Evolutionary conservation across 352 stramenopile genomes (phyloP).

Genomic region (Hyaloperonospora brassicae): DNA sequence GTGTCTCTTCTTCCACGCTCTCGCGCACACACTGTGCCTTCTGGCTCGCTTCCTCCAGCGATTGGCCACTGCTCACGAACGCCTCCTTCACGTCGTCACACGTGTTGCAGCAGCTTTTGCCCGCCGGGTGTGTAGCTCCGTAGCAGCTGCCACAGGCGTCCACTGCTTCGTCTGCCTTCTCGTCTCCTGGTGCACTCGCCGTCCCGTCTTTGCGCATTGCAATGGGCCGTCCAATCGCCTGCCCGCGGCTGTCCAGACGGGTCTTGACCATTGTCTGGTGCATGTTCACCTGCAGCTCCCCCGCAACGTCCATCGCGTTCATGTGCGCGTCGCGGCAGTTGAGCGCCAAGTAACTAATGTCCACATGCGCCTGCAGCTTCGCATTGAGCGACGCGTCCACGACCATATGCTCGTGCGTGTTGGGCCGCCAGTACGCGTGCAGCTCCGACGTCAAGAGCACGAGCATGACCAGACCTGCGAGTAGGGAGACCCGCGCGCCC

Average conservation of each 20-base stretch:
- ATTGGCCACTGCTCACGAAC: slow-evolving; percentile 63
- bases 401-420: slow-evolving; percentile 90
- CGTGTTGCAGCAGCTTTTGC: slow-evolving; percentile 74
- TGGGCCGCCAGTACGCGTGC: slow-evolving; percentile 61
- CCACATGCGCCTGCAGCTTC: slow-evolving; percentile 94
- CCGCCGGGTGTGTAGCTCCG: slow-evolving; percentile 81
- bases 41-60: slow-evolving; percentile 64
- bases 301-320: slow-evolving; percentile 97
- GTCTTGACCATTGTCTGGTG: slow-evolving; percentile 93
- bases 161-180: slow-evolving; percentile 43
- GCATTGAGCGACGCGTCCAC: slow-evolving; percentile 94
- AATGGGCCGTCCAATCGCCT: slow-evolving; percentile 51
- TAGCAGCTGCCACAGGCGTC: too few relatives aligned
- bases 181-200: too few relatives aligned
- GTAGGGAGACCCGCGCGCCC: slow-evolving; percentile 52
- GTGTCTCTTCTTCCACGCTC: slow-evolving; percentile 47
- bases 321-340: slow-evolving; percentile 96
- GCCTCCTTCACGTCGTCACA: slow-evolving; percentile 81
- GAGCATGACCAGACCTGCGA: slow-evolving; percentile 15
- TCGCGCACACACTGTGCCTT: slow-evolving; percentile 79
- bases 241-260: slow-evolving; percentile 69
- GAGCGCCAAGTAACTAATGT: slow-evolving; percentile 96
- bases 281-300: slow-evolving; percentile 95
- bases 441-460: slow-evolving; percentile 67
- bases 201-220: slow-evolving; percentile 28